phyloP scores from a whole-genome alignment of 1,284 basidiomycete genomes.

The Golubevia sp. region DNA sequence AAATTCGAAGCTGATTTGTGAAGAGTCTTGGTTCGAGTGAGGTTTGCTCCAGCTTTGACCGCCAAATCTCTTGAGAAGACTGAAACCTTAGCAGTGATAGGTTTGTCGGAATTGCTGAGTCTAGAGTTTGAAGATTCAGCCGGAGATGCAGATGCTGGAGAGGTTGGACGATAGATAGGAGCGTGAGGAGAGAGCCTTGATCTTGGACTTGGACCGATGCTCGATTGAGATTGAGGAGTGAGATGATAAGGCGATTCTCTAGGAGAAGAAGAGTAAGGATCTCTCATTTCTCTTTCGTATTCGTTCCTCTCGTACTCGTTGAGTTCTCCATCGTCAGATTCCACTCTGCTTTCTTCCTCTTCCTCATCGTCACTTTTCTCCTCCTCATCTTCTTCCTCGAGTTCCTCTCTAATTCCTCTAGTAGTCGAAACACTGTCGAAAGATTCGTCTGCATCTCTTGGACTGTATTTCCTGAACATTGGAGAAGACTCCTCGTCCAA shows the following conservation, averaged over 20 bases:
- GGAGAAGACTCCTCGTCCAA: constrained; percentile 15
- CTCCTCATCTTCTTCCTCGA: constrained; percentile 1
- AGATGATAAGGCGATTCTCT: neutral
- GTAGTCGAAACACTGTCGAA: constrained; percentile 7
- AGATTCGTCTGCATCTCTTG: constrained; percentile 1
- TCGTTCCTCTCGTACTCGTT: constrained; percentile 10
- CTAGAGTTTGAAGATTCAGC: neutral
- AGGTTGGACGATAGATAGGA: neutral
- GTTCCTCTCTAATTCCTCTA: constrained; percentile 5
- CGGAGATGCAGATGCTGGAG: neutral
- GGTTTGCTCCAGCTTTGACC: neutral
- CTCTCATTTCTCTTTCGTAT: constrained; percentile 11
- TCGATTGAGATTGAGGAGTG: neutral
- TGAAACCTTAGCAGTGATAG: no score
- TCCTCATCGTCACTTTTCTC: constrained; percentile 3
- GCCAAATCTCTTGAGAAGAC: neutral
- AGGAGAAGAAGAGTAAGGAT: neutral
- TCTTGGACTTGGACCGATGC: neutral
- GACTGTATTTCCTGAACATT: neutral
- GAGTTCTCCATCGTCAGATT: constrained; percentile 9
- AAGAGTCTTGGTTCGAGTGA: neutral
- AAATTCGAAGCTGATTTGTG: neutral
- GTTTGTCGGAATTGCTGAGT: no score
- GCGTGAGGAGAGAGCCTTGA: neutral
- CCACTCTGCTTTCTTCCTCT: constrained; percentile 4